Percentiles rank a stretch among this genome's conserved stretches.
These are phyloP conservation scores for Arabidopsis arenosa DNA, from an alignment of 345 rosid genomes.

Conservation along the genomic window DNA sequence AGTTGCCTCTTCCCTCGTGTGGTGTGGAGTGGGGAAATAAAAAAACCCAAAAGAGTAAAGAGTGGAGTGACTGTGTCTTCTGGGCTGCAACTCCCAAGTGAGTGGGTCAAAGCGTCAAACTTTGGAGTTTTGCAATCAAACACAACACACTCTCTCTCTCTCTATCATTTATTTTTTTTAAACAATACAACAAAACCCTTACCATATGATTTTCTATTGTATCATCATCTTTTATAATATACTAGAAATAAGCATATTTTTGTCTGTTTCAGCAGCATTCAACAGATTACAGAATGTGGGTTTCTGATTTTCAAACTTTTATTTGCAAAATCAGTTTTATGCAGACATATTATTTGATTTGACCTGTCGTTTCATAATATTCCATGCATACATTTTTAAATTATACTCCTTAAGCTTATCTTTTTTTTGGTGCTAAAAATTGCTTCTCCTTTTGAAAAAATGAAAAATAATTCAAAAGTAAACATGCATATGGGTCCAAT, in stretches of 20 bases:
- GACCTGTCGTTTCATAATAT: slow-evolving; percentile 13
- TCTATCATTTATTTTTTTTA: too few relatives aligned
- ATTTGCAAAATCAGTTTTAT: neutral
- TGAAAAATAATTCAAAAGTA: neutral
- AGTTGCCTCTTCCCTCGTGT: neutral
- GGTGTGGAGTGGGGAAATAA: neutral
- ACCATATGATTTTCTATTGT: too few relatives aligned
- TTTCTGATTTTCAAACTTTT: slow-evolving; percentile 8
- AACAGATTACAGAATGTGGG: neutral
- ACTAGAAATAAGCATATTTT: too few relatives aligned
- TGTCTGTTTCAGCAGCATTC: neutral
- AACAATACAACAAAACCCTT: too few relatives aligned
- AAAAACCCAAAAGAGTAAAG: neutral
- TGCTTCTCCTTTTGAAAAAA: neutral
- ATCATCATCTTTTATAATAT: too few relatives aligned
- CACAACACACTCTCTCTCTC: neutral
- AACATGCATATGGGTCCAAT: slow-evolving; percentile 2
- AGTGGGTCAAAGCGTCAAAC: slow-evolving; percentile 25
- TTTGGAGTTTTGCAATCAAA: slow-evolving; percentile 22
- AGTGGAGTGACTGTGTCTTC: slow-evolving; percentile 7
- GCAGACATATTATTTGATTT: neutral
- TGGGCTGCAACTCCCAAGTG: slow-evolving; percentile 31
- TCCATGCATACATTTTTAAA: neutral
- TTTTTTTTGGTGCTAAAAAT: neutral
- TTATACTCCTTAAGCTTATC: neutral